phyloP scores from a whole-genome alignment of 2,329 filamentous ascomycete genomes.

The Mariannaea elegans region DNA sequence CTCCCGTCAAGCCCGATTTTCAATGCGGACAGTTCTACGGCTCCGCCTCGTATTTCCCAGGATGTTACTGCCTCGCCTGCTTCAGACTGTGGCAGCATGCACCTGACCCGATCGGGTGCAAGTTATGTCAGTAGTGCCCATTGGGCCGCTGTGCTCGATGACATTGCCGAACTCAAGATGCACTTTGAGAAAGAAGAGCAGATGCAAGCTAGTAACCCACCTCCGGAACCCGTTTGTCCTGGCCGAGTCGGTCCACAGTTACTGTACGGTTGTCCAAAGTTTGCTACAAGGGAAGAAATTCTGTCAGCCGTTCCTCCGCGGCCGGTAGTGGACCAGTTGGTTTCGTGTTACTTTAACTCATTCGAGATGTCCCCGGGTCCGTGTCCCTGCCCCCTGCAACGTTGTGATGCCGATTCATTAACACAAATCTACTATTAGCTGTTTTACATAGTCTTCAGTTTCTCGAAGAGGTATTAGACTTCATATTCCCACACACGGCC shows the following conservation, averaged over 20 bases:
- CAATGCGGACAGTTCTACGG: too few relatives aligned
- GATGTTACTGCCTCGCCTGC: background rate
- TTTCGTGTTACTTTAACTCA: conserved; percentile 49
- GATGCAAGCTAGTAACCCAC: background rate
- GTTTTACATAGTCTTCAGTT: conserved; percentile 2
- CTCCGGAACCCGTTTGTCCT: background rate
- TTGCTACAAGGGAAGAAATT: conserved; percentile 42
- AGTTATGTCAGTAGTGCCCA: conserved; percentile 49
- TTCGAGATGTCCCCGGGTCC: conserved; percentile 38
- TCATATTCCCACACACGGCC: too few relatives aligned
- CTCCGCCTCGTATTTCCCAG: too few relatives aligned
- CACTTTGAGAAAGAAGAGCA: conserved; percentile 45
- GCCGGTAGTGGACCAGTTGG: conserved; percentile 44
- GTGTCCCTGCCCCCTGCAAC: too few relatives aligned
- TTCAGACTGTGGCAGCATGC: conserved; percentile 46
- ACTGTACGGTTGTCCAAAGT: conserved; percentile 40
- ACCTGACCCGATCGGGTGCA: conserved; percentile 30
- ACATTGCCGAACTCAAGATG: conserved; percentile 51
- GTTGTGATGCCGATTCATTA: too few relatives aligned
- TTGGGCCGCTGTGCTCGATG: conserved; percentile 52
- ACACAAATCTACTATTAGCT: too few relatives aligned
- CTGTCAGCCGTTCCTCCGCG: conserved; percentile 45
- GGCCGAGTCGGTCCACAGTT: conserved; percentile 35
- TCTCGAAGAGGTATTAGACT: background rate
- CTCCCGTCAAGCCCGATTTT: too few relatives aligned